Percentiles rank a stretch among this genome's conserved stretches.
Conservation (phyloP, 306 rosid species). For the Astragalus membranaceus region DNA sequence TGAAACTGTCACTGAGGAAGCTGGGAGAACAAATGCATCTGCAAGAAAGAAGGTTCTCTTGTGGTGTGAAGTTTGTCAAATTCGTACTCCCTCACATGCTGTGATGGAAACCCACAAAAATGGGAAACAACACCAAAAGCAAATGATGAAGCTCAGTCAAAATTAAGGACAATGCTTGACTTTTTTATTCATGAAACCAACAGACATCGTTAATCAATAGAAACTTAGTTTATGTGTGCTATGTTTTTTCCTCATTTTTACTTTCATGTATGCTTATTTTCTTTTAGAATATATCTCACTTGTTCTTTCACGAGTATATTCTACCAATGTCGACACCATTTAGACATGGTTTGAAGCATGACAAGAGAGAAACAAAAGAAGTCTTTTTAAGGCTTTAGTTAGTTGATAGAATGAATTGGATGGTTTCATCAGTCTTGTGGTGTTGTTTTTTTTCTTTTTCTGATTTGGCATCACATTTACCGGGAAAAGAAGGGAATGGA, state of each 20-base stretch:
- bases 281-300: background rate
- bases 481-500: too few relatives aligned
- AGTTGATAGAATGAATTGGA: too few relatives aligned
- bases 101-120: slow-evolving; percentile 39
- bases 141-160: background rate
- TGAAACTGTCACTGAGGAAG: background rate
- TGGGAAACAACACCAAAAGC: slow-evolving; percentile 38
- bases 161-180: background rate
- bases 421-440: too few relatives aligned
- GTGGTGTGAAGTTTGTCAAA: slow-evolving; percentile 43
- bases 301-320: background rate
- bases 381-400: too few relatives aligned
- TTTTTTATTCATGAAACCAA: too few relatives aligned
- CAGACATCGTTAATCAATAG: too few relatives aligned
- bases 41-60: background rate
- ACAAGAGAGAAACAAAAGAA: background rate
- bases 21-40: background rate
- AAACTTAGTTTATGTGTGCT: too few relatives aligned
- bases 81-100: background rate
- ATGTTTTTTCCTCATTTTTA: too few relatives aligned
- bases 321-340: background rate
- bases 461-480: too few relatives aligned
- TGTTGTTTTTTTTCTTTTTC: too few relatives aligned
- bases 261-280: too few relatives aligned
- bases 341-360: background rate